A percentile compares a stretch with the other conserved stretches of the same genome.
Evolutionary conservation across 306 rosid species (phyloP).

Genomic region (Begonia masoniana): DNA sequence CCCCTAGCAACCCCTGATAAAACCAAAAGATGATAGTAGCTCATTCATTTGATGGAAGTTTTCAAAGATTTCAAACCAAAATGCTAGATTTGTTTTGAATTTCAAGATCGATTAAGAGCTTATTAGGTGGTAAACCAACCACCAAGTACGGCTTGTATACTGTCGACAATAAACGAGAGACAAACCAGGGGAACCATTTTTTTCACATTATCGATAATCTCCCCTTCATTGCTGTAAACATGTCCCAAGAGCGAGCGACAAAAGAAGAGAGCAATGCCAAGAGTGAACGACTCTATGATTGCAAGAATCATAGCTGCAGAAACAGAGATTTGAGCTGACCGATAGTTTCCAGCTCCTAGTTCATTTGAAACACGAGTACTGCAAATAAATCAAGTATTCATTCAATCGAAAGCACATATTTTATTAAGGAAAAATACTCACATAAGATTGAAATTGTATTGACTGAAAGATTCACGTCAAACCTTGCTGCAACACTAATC

Average conservation of each 20-base stretch:
- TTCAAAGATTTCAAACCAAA: background rate
- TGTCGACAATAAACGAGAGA: constrained; percentile 36
- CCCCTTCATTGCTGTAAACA: constrained; percentile 46
- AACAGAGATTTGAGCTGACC: constrained; percentile 31
- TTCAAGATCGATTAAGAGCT: constrained; percentile 1
- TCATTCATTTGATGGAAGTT: too few relatives aligned
- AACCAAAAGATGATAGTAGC: too few relatives aligned
- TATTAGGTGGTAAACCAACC: constrained; percentile 18
- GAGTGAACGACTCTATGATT: constrained; percentile 21
- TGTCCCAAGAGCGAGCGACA: constrained; percentile 43
- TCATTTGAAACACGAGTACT: constrained; percentile 75
- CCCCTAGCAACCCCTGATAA: constrained; percentile 55
- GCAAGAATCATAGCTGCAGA: constrained; percentile 29
- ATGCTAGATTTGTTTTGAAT: background rate
- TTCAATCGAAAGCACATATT: background rate
- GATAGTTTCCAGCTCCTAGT: constrained; percentile 57
- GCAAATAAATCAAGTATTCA: background rate
- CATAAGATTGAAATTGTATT: too few relatives aligned
- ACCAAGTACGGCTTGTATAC: constrained; percentile 50
- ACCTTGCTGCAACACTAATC: constrained; percentile 67
- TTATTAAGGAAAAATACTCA: too few relatives aligned
- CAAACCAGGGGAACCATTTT: constrained; percentile 46
- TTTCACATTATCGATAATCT: constrained; percentile 54
- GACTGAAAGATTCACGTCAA: background rate
- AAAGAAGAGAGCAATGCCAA: constrained; percentile 25